Evolutionary conservation across 768 basidiomycete species (phyloP).

Genomic region (Asterophora lycoperdoides): DNA sequence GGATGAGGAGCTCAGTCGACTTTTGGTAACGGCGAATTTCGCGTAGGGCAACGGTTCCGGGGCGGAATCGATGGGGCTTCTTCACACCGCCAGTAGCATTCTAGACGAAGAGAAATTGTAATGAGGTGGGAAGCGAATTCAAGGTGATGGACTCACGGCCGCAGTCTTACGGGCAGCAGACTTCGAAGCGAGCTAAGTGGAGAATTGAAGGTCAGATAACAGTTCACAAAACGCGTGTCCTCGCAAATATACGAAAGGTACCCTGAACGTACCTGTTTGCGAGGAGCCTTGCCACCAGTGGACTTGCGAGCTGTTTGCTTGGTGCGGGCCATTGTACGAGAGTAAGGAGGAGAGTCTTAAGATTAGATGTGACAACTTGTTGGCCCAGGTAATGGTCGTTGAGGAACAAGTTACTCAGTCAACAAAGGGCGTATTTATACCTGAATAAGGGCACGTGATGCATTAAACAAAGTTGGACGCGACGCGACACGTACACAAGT

Average conservation of each 20-base stretch:
- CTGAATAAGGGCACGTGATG: slow-evolving; percentile 10
- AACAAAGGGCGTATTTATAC: slow-evolving; percentile 10
- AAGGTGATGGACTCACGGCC: neutral
- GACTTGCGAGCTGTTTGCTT: slow-evolving; percentile 20
- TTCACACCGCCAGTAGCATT: slow-evolving; percentile 16
- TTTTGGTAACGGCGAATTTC: slow-evolving; percentile 82
- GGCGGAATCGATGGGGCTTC: slow-evolving; percentile 59
- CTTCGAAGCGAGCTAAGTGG: slow-evolving; percentile 14
- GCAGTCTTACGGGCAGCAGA: slow-evolving; percentile 17
- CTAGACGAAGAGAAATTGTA: neutral
- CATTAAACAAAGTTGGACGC: slow-evolving; percentile 11
- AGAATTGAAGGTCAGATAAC: neutral
- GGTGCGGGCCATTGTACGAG: slow-evolving; percentile 13
- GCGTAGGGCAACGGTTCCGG: slow-evolving; percentile 81
- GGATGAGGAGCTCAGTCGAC: slow-evolving; percentile 78
- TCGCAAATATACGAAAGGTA: too few relatives aligned
- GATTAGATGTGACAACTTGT: neutral
- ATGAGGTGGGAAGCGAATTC: neutral
- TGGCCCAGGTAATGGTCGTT: slow-evolving; percentile 3
- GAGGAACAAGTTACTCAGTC: slow-evolving; percentile 8
- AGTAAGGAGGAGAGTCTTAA: neutral
- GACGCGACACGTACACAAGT: neutral
- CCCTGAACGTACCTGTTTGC: slow-evolving; percentile 12
- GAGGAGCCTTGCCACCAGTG: slow-evolving; percentile 18
- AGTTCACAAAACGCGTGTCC: neutral